Base-by-base conservation (phyloP, 140 eudicot genomes). In the Erigeron philadelphicus region DNA sequence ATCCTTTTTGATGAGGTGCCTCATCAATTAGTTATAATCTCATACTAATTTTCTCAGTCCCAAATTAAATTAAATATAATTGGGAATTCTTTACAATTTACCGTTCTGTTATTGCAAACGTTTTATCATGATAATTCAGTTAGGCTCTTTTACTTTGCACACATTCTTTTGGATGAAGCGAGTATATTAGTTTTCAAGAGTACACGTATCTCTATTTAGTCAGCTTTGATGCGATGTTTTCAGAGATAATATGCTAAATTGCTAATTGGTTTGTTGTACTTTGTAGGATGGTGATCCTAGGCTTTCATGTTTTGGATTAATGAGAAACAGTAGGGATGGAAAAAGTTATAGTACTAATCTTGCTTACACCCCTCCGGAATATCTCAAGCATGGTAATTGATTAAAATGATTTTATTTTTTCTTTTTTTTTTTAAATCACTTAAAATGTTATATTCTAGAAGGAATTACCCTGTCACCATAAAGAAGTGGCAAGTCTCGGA, bases 351-450 rank as follows among this genome's bases (percentile, higher is more conserved):
- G 97, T 86, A 90, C 97, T 19, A 90, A 90, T 77, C 92, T 90
- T 63, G 97, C 97, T 41, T 90, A 87, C 75, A 85, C 97, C 16
- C 97, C 97, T 68, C 97, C 97, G 0, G 97, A 90, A 76, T 90
- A 90, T 82, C 84, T 90, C 74, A 85, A 82, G 80, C 88, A 85
- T 46, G 97, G 97, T 90, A 73, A 85, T 42, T 15, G 23, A 41
- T 80, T 76, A 16, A 49, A 15, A n/a, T n/a, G n/a, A n/a, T n/a
- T 67, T 44, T 16, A 42, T 16, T 7, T 45, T 53, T n/a, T 13
- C 49, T 21, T 7, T 13, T 11, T 16, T 59, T 55, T 18, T 0
- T 12, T 56, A 40, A 18, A 13, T 53, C 8, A 21, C 25, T 21
- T 21, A 21, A 21, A 21, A 21, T 10, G 6, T n/a, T 11, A 50